Evolutionary conservation across 768 basidiomycete genomes (phyloP), one percentile per base, ranked within the genome.

Genomic region (Lactifluus pinguis): DNA sequence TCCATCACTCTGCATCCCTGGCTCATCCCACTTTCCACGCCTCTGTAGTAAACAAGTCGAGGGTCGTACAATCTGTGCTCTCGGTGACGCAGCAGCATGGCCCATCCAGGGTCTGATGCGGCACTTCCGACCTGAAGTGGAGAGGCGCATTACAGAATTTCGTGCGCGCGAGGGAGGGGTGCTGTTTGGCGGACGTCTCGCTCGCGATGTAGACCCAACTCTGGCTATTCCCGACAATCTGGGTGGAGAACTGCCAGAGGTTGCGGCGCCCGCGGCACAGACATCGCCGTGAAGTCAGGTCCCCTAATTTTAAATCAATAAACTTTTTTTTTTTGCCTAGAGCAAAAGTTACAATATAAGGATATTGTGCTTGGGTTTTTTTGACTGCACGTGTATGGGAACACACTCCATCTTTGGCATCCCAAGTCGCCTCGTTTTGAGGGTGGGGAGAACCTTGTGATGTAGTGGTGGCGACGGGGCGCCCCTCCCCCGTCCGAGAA

Each of bases 81-180:
- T 97, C 32, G 95, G 95, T 10, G 95, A 98, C 63, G 95, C 95
- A 10, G 95, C 95, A 17, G 95, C 95, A 5, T 98, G 95, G 95
- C 95, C 95, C 7, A 95, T 98, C 63, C 95, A 98, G 72, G 95
- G 94, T 53, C 83, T 98, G 62, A 93, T 98, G 89, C 86, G 92
- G 60, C 91, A 97, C 75, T 98, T 97, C 87, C 85, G 94, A 65
- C 95, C 95, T 2, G 86, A 94, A 69, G 93, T 98, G 45, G 95
- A 98, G 75, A 77, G 79, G 55, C 89, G 95, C 56, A 92, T 98
- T 62, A 82, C 82, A 3, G 77, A 81, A 17, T 98, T 85, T 81
- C 80, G 89, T 58, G 80, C 80, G 53, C 74, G 76, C 10, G 57
- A 58, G 60, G 95, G 94, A 1, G 80, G 83, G 25, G 95, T 97